These are phyloP conservation scores for Saccharomyces eubayanus DNA, from an alignment of 805 yeast genomes.

Conservation along the genomic window DNA sequence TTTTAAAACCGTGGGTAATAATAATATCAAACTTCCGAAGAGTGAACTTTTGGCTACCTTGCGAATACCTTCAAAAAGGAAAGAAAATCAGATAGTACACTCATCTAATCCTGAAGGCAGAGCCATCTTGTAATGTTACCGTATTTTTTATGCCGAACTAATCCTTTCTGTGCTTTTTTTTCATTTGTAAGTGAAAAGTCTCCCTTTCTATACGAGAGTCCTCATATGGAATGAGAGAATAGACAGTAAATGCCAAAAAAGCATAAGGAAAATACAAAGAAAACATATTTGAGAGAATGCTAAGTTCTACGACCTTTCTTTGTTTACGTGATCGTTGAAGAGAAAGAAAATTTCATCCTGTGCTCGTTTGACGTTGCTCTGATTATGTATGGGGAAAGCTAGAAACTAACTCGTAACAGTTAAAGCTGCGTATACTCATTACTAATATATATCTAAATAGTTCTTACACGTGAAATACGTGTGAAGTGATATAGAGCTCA, in stretches of 20 bases:
- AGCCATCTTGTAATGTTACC: background rate
- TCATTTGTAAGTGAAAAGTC: background rate
- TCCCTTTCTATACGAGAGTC: background rate
- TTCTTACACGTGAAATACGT: background rate
- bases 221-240: background rate
- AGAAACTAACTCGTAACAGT: background rate
- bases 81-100: background rate
- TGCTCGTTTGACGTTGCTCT: too few relatives aligned
- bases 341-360: background rate
- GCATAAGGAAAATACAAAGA: background rate
- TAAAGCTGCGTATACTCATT: background rate
- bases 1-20: background rate
- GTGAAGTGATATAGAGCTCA: background rate
- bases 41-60: background rate
- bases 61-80: background rate
- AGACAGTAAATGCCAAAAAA: background rate
- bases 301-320: too few relatives aligned
- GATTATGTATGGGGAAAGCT: background rate
- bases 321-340: background rate
- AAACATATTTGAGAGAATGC: background rate
- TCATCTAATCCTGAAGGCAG: background rate
- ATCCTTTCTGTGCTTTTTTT: background rate
- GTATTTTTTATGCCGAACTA: background rate
- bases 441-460: background rate
- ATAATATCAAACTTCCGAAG: background rate